phyloP scores from a whole-genome alignment of 2,329 filamentous ascomycete genomes.

The Hansfordia pulvinata region DNA sequence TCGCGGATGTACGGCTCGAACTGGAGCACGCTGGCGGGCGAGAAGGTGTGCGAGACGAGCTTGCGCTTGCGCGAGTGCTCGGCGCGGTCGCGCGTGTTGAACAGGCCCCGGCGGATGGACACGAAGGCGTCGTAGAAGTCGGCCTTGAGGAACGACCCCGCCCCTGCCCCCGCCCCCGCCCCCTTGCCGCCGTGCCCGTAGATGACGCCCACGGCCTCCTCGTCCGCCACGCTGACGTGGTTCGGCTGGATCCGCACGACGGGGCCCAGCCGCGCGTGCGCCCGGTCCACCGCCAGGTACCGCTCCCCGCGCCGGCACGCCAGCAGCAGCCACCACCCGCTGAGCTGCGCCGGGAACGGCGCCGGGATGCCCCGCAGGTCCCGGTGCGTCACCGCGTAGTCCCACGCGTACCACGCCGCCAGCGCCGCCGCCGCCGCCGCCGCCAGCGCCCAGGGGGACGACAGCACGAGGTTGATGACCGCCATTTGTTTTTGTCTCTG shows the following conservation, averaged over 20 bases:
- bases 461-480: constrained; percentile 19
- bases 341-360: constrained; percentile 51
- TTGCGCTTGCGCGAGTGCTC: constrained; percentile 87
- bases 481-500: constrained; percentile 53
- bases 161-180: no score
- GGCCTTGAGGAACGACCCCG: constrained; percentile 62
- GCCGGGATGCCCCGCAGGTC: constrained; percentile 42
- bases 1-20: constrained; percentile 82
- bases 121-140: constrained; percentile 90
- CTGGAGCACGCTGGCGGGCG: constrained; percentile 63
- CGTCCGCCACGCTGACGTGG: constrained; percentile 72
- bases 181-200: constrained; percentile 75
- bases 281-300: constrained; percentile 51
- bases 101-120: constrained; percentile 71
- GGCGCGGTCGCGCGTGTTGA: constrained; percentile 72
- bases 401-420: constrained; percentile 40
- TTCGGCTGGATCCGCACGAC: constrained; percentile 74
- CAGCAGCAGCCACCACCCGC: constrained; percentile 68
- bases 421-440: constrained; percentile 31
- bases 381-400: constrained; percentile 42
- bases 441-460: constrained; percentile 34
- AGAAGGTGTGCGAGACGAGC: constrained; percentile 78
- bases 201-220: constrained; percentile 59
- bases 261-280: constrained; percentile 65
- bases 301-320: constrained; percentile 52